A percentile compares a stretch with the other conserved stretches of the same genome.
Evolutionary conservation across 306 rosid genomes (phyloP).

Genomic region (Malus domestica): DNA sequence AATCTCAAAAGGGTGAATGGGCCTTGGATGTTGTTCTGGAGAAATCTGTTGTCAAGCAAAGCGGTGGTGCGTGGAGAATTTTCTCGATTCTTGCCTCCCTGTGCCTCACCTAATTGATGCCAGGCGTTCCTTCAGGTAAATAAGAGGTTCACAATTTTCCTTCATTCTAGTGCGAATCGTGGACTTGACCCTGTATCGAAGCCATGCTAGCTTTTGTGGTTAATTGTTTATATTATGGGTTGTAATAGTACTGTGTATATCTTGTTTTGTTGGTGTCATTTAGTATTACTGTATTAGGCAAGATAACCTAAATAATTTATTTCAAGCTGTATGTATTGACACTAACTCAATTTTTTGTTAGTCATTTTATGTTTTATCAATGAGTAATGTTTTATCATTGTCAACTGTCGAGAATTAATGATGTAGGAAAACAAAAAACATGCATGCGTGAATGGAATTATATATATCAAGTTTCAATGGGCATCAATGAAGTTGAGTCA

Average conservation of each 20-base stretch:
- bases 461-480: background rate
- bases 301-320: background rate
- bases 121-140: conserved; percentile 71
- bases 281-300: background rate
- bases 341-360: no score
- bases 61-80: conserved; percentile 93
- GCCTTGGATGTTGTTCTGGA: conserved; percentile 73
- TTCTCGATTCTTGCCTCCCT: conserved; percentile 81
- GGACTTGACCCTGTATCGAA: background rate
- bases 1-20: conserved; percentile 63
- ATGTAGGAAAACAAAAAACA: background rate
- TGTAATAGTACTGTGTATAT: no score
- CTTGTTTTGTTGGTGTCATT: background rate
- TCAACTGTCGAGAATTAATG: background rate
- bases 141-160: background rate
- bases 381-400: background rate
- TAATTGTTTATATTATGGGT: background rate
- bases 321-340: no score
- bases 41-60: conserved; percentile 60
- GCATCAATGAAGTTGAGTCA: conserved; percentile 17
- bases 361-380: background rate
- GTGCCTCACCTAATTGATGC: conserved; percentile 84
- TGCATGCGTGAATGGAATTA: conserved; percentile 32
- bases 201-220: background rate
- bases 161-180: background rate